Conservation (phyloP, 2,329 filamentous ascomycete genomes). For the Capronia americana region DNA sequence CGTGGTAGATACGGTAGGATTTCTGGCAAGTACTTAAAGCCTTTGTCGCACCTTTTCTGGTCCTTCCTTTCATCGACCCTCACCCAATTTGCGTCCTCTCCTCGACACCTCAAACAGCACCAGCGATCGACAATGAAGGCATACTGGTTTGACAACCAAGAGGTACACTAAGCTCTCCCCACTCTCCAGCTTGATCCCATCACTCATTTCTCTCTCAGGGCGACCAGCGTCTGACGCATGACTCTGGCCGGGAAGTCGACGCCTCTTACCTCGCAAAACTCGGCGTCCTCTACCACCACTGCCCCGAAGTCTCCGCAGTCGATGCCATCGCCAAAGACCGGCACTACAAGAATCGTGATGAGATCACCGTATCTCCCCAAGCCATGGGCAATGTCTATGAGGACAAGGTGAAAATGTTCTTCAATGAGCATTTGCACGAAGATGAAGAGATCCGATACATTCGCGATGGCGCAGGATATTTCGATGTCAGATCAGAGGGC, state of each 20-base stretch:
- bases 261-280: slow-evolving; percentile 71
- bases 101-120: not conserved
- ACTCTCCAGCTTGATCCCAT: slow-evolving; percentile 10
- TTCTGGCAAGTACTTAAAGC: slow-evolving; percentile 7
- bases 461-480: slow-evolving; percentile 84
- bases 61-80: not conserved
- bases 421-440: slow-evolving; percentile 94
- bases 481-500: slow-evolving; percentile 82
- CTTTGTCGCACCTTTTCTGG: slow-evolving; percentile 1
- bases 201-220: slow-evolving; percentile 61
- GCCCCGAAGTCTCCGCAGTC: slow-evolving; percentile 69
- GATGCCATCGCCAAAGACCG: slow-evolving; percentile 76
- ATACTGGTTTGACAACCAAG: slow-evolving; percentile 73
- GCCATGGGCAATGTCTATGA: slow-evolving; percentile 89
- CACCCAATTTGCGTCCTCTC: not conserved
- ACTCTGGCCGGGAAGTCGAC: slow-evolving; percentile 75
- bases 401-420: slow-evolving; percentile 91
- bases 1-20: not conserved
- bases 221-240: slow-evolving; percentile 90
- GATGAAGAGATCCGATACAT: slow-evolving; percentile 99
- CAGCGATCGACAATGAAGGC: slow-evolving; percentile 64
- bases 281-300: slow-evolving; percentile 79
- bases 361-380: slow-evolving; percentile 84
- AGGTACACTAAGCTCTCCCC: slow-evolving; percentile 51
- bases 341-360: slow-evolving; percentile 91